These are phyloP conservation scores for Cercospora sp. DNA, from an alignment of 2,329 filamentous ascomycete genomes.

Conservation along the genomic window DNA sequence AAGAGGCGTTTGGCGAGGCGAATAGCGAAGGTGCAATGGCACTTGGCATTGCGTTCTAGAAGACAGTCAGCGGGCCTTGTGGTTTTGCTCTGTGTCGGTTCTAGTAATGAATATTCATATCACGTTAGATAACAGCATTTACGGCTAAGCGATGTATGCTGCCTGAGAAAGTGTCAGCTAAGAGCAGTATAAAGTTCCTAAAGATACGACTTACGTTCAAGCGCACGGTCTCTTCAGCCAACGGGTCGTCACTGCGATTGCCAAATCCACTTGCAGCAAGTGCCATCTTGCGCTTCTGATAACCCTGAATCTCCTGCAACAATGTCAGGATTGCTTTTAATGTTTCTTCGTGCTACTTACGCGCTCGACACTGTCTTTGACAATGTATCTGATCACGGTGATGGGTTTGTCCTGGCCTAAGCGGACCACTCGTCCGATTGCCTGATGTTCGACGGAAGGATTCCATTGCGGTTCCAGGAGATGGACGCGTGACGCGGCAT, in stretches of 20 bases:
- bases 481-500: not conserved
- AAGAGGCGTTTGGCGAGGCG: not conserved
- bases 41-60: not conserved
- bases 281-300: not conserved
- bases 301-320: not conserved
- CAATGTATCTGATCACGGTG: not conserved
- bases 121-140: not conserved
- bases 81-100: not conserved
- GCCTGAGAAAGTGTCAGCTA: not conserved
- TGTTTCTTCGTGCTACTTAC: not conserved
- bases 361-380: not conserved
- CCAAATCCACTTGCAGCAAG: not conserved
- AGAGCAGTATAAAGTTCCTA: not conserved
- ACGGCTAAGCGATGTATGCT: not conserved
- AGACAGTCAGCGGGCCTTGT: not conserved
- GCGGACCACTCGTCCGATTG: not conserved
- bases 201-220: not conserved
- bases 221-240: not conserved
- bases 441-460: not conserved
- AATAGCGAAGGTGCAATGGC: not conserved
- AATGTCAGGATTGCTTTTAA: not conserved
- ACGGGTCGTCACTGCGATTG: not conserved
- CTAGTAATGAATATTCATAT: too few species aligned
- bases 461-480: not conserved
- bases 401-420: not conserved